phyloP scores from a whole-genome alignment of 345 rosid species.

The Eucalyptus shirleyi region DNA sequence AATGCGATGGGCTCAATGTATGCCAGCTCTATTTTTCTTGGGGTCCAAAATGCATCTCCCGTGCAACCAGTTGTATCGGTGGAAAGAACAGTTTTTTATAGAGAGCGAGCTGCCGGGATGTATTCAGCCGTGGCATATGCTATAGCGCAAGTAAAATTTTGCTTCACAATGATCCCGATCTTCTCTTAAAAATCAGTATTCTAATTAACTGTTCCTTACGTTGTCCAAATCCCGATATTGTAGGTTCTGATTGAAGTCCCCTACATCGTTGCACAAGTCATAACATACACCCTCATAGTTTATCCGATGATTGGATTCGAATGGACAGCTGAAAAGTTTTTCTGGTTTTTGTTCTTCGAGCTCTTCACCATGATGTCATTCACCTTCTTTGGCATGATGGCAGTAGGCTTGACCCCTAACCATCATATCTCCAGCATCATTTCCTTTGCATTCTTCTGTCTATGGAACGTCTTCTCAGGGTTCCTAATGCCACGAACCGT shows the following conservation, averaged over 20 bases:
- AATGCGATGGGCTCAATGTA: constrained; percentile 36
- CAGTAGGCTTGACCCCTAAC: constrained; percentile 29
- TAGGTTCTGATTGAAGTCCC: constrained; percentile 33
- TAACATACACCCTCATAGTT: constrained; percentile 10
- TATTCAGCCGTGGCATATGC: constrained; percentile 41
- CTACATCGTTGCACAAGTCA: constrained; percentile 10
- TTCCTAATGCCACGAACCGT: constrained; percentile 25
- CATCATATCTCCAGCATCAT: constrained; percentile 16
- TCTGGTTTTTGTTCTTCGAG: constrained; percentile 39
- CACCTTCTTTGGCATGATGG: constrained; percentile 37
- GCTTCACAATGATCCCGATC: neutral
- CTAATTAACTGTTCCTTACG: neutral
- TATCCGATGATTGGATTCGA: constrained; percentile 36
- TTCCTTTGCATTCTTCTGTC: constrained; percentile 6
- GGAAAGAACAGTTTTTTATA: constrained; percentile 34
- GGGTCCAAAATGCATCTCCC: constrained; percentile 11
- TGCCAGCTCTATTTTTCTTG: constrained; percentile 19
- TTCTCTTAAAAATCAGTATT: neutral
- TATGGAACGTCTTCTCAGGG: constrained; percentile 38
- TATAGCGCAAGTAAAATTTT: constrained; percentile 23
- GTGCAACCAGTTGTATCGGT: constrained; percentile 29
- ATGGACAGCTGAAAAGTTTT: constrained; percentile 23
- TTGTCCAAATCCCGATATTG: neutral
- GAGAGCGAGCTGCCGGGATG: constrained; percentile 47
- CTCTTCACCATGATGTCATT: constrained; percentile 27